Conservation (phyloP, 768 basidiomycete species). For the Leccinellum albellum region DNA sequence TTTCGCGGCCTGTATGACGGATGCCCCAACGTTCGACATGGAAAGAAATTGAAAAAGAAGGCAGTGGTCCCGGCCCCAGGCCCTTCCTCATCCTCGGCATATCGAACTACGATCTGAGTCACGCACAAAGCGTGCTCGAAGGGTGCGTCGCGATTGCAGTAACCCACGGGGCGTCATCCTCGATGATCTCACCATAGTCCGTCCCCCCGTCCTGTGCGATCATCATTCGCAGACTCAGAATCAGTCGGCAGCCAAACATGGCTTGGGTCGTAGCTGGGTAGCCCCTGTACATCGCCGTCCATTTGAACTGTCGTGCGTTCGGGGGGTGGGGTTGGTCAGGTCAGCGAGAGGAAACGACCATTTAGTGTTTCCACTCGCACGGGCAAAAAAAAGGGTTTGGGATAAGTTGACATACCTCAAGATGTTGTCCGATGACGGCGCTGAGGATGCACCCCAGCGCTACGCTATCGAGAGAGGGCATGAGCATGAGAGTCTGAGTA, state of each 20-base stretch:
- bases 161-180: background rate
- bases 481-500: background rate
- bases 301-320: background rate
- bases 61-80: background rate
- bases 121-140: background rate
- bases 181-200: background rate
- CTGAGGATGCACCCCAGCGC: background rate
- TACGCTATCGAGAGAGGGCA: background rate
- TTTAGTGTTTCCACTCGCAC: background rate
- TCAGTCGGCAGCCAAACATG: background rate
- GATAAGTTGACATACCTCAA: slow-evolving; percentile 1
- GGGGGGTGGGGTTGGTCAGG: background rate
- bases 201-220: slow-evolving; percentile 2
- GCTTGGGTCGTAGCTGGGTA: slow-evolving; percentile 1
- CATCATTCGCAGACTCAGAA: background rate
- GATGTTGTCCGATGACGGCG: background rate
- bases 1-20: too few species aligned
- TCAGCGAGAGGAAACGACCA: background rate
- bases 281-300: slow-evolving; percentile 3
- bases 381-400: background rate
- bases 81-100: background rate
- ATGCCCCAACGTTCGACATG: background rate
- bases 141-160: background rate
- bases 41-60: background rate
- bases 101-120: background rate